phyloP scores from a whole-genome alignment of 495 filamentous ascomycete species.

The Viridothelium virens region DNA sequence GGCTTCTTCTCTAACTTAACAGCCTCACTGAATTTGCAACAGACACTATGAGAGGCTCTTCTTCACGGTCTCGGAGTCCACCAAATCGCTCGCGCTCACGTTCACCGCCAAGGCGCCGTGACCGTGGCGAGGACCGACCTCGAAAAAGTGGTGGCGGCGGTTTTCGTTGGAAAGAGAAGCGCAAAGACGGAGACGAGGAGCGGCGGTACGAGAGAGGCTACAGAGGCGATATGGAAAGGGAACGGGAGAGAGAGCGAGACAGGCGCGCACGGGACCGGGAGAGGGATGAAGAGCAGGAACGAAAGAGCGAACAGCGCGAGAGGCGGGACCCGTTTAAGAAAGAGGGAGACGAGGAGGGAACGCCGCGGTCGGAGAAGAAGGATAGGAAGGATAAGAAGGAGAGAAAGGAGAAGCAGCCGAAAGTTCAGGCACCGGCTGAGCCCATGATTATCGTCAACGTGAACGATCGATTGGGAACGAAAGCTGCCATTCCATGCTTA shows the following conservation, averaged over 20 bases:
- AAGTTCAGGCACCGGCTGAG: slow-evolving; percentile 42
- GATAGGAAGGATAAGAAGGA: slow-evolving; percentile 12
- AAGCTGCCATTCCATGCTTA: slow-evolving; percentile 80
- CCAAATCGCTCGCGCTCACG: slow-evolving; percentile 12
- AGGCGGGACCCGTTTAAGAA: slow-evolving; percentile 1
- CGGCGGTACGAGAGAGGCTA: slow-evolving; percentile 11
- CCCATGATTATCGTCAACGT: slow-evolving; percentile 88
- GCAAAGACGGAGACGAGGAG: slow-evolving; percentile 5
- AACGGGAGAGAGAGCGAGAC: slow-evolving; percentile 10
- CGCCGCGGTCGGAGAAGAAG: slow-evolving; percentile 11
- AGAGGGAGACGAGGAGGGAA: neutral
- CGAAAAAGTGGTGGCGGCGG: slow-evolving; percentile 11
- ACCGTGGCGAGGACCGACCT: neutral
- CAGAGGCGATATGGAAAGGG: slow-evolving; percentile 5
- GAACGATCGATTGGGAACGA: slow-evolving; percentile 86
- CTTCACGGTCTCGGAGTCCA: slow-evolving; percentile 17
- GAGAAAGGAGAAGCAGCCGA: slow-evolving; percentile 19
- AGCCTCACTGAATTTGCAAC: no score
- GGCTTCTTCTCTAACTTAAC: no score
- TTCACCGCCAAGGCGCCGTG: slow-evolving; percentile 17
- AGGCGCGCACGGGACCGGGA: slow-evolving; percentile 7
- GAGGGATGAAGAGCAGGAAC: slow-evolving; percentile 11
- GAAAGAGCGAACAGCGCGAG: slow-evolving; percentile 13
- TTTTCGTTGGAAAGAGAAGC: slow-evolving; percentile 25
- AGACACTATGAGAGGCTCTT: neutral